Base-by-base conservation (phyloP, 305 asterid genomes). In the Fraxinus velutina region DNA sequence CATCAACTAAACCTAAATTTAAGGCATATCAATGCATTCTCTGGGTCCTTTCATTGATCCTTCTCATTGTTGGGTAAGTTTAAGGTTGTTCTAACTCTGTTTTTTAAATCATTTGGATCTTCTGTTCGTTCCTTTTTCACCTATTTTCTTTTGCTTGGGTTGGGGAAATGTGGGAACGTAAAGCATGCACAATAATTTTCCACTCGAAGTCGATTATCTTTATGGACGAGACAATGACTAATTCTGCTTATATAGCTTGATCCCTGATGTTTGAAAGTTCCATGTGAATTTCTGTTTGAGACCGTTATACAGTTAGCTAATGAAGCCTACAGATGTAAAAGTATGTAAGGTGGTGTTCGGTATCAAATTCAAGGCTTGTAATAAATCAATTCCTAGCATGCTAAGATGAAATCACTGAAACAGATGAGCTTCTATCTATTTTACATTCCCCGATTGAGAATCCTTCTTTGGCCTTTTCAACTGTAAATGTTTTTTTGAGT, bases 21-120 rank as follows among this genome's bases (percentile, higher is more conserved):
- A 91, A 90, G 88, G 32, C 68, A 0, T 91, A 91, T 75, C 95
- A 91, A 76, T 82, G 89, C 64, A 62, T 87, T 10, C 91, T 91
- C 50, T 91, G 92, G 91, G 77, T 87, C 83, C 60, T 88, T 44
- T 87, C 95, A 0, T 34, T 91, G 70, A 75, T 88, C 85, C 83
- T 91, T 79, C 90, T 91, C 75, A 74, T 91, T 36, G 74, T 79
- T 1, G 88, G 95, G 95, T 91, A 84, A 9, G 90, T 44, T 6
- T 66, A 10, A 4, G 4, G 22, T 81, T 19, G 12, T 8, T 27
- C 52, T 22, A 3, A 13, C 75, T 52, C 52, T 33, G 32, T 52
- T 64, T 62, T 7, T 62, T 2, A 0, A 62, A 19, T 62, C 72
- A 24, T 62, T 62, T 62, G n/a, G 72, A 62, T 62, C 72, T 22